phyloP scores from a whole-genome alignment of 768 basidiomycete genomes.

The Lentinus tigrinus region DNA sequence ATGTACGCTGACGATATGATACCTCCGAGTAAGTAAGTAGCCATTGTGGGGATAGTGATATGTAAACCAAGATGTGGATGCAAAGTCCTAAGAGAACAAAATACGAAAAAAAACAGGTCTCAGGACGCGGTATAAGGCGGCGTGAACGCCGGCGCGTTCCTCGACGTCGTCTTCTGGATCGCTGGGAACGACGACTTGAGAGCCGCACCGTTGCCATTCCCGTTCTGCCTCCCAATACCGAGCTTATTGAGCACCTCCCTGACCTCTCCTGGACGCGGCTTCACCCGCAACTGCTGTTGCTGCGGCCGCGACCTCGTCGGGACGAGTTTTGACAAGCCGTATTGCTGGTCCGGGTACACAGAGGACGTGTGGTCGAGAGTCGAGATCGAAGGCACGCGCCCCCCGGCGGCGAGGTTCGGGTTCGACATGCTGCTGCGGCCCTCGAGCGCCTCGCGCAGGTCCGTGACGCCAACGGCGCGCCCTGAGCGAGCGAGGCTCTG shows the following conservation, averaged over 20 bases:
- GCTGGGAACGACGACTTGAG: conserved; percentile 73
- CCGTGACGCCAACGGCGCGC: conserved; percentile 81
- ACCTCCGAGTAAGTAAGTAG: too few species aligned
- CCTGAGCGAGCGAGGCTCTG: conserved; percentile 80
- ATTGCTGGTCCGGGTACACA: conserved; percentile 34
- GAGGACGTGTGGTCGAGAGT: conserved; percentile 71
- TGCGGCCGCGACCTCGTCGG: conserved; percentile 57
- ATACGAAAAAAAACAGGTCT: background rate
- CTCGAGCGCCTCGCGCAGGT: conserved; percentile 86
- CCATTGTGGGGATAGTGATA: background rate
- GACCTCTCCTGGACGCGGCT: conserved; percentile 66
- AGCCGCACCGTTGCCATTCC: conserved; percentile 41
- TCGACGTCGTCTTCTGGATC: conserved; percentile 45
- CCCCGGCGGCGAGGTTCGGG: conserved; percentile 58
- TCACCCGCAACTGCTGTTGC: conserved; percentile 33
- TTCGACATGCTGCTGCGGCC: conserved; percentile 84
- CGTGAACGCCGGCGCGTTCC: conserved; percentile 23
- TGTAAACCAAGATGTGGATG: background rate
- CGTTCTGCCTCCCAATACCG: conserved; percentile 75
- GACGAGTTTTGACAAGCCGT: conserved; percentile 40
- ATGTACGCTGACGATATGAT: too few species aligned
- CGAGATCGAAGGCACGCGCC: conserved; percentile 68
- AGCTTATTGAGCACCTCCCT: conserved; percentile 78
- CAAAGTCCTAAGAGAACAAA: background rate
- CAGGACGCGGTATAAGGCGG: conserved; percentile 35